A percentile compares a stretch with the other conserved stretches of the same genome.
Conservation (phyloP, 2,329 filamentous ascomycete species). For the Apiospora aurea region DNA sequence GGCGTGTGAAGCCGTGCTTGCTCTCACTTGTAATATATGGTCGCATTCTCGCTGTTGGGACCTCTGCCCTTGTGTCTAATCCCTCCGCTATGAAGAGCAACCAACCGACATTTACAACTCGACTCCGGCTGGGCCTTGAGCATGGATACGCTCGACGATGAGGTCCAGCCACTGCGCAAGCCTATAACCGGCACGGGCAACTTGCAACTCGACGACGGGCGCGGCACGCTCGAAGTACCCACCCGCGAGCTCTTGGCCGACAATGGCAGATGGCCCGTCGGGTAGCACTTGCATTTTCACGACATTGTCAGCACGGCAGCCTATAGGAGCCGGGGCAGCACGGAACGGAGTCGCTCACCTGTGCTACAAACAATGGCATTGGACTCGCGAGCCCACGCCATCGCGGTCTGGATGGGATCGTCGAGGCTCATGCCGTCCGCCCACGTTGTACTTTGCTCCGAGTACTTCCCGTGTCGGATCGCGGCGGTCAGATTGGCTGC, state of each 20-base stretch:
- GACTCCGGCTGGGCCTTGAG: background rate
- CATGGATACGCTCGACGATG: background rate
- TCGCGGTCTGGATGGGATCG: conserved; percentile 61
- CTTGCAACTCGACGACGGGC: conserved; percentile 69
- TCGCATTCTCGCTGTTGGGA: background rate
- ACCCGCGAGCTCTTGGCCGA: conserved; percentile 65
- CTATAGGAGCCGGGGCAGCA: background rate
- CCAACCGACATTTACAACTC: background rate
- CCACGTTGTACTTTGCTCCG: conserved; percentile 59
- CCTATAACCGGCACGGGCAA: conserved; percentile 73
- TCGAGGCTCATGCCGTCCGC: conserved; percentile 61
- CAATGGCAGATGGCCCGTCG: conserved; percentile 64
- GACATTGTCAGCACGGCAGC: conserved; percentile 23
- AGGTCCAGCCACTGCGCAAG: conserved; percentile 55
- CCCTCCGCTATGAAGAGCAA: no score
- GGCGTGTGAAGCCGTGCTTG: background rate
- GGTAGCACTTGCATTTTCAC: conserved; percentile 59
- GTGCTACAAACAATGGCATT: conserved; percentile 69
- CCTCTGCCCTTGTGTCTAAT: background rate
- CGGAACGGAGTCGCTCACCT: conserved; percentile 49
- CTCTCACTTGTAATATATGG: background rate
- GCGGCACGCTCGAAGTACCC: conserved; percentile 70
- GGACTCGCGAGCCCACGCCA: conserved; percentile 69
- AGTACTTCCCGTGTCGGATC: conserved; percentile 64
- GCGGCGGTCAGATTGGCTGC: conserved; percentile 60